These are phyloP conservation scores for Diaporthe citriasiana DNA, from an alignment of 2,329 filamentous ascomycete species.

Conservation along the genomic window DNA sequence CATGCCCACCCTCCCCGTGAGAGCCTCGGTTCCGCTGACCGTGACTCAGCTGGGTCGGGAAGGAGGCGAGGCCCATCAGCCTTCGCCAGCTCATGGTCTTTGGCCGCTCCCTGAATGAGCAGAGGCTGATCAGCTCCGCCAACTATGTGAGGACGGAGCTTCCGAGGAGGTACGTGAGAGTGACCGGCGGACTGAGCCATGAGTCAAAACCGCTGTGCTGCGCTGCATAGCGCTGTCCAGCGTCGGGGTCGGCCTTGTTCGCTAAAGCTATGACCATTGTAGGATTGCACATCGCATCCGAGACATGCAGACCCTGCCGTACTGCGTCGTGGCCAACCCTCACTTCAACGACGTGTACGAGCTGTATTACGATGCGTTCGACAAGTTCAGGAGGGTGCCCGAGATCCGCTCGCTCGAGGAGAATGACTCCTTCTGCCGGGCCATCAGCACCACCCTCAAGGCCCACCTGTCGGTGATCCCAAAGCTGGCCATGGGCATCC, in stretches of 20 bases:
- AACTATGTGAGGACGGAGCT: constrained; percentile 98
- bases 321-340: constrained; percentile 94
- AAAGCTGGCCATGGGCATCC: constrained; percentile 91
- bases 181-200: background rate
- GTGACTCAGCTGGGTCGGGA: constrained; percentile 85
- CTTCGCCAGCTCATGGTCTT: constrained; percentile 97
- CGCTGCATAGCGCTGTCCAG: background rate
- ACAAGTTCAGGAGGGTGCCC: constrained; percentile 85
- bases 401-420: constrained; percentile 90
- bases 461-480: constrained; percentile 96
- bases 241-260: background rate
- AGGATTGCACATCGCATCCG: constrained; percentile 94
- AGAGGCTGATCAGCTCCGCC: constrained; percentile 89
- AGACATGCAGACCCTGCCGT: constrained; percentile 96
- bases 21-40: constrained; percentile 38
- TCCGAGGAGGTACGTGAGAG: constrained; percentile 76
- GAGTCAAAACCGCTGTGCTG: background rate
- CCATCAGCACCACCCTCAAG: constrained; percentile 83
- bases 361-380: constrained; percentile 97
- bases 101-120: constrained; percentile 91
- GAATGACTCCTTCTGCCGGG: constrained; percentile 87
- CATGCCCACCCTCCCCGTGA: constrained; percentile 27
- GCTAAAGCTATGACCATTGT: constrained; percentile 35
- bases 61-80: constrained; percentile 94
- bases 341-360: constrained; percentile 97